A percentile compares a stretch with the other conserved stretches of the same genome.
Evolutionary conservation across 768 basidiomycete species (phyloP).

Genomic region (Rhodotorula graminis): DNA sequence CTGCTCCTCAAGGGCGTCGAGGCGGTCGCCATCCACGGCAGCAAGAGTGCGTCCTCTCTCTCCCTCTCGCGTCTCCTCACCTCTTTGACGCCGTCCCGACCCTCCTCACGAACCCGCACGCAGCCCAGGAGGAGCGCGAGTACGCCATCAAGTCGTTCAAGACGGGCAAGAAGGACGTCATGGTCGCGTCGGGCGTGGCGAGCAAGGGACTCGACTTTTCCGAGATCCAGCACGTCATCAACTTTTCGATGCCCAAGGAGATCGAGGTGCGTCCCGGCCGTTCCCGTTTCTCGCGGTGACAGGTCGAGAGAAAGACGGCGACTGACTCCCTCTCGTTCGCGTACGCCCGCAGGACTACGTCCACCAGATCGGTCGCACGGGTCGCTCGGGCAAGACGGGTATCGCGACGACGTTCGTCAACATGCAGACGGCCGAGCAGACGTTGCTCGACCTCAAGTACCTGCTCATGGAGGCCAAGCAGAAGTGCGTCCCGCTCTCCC

Average conservation of each 20-base stretch:
- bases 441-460: conserved; percentile 92
- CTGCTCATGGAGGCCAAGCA: conserved; percentile 94
- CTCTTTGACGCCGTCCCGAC: background rate
- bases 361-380: conserved; percentile 97
- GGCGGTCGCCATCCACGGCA: conserved; percentile 97
- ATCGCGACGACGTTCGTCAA: conserved; percentile 98
- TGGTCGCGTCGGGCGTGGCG: conserved; percentile 97
- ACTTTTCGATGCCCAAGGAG: conserved; percentile 99
- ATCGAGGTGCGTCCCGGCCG: conserved; percentile 57
- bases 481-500: conserved; percentile 59
- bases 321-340: background rate
- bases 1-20: conserved; percentile 93
- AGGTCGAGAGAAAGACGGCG: background rate
- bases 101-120: too few relatives aligned
- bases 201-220: conserved; percentile 98
- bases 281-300: too few relatives aligned
- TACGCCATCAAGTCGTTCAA: conserved; percentile 99
- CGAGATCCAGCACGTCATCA: conserved; percentile 98
- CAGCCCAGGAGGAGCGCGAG: conserved; percentile 97
- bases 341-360: conserved; percentile 66
- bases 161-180: conserved; percentile 93
- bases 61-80: background rate
- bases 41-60: conserved; percentile 65
- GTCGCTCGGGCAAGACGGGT: conserved; percentile 93
- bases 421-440: conserved; percentile 95